Evolutionary conservation across 805 yeast species (phyloP).

Genomic region (Lachancea nothofagi): DNA sequence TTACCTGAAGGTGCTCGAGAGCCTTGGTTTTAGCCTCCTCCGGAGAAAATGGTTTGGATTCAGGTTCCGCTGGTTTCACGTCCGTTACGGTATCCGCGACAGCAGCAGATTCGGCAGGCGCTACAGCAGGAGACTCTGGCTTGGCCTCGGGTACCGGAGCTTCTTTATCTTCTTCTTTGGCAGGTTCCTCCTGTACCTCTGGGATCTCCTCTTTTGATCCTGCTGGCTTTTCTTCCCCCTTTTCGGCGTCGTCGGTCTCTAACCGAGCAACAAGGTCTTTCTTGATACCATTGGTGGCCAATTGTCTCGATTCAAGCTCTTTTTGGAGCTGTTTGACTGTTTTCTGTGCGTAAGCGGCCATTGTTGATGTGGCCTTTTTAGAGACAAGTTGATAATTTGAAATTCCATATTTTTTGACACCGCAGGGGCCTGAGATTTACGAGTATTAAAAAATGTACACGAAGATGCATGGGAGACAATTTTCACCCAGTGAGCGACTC

Average conservation of each 20-base stretch:
- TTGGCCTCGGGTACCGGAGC: slow-evolving; percentile 7
- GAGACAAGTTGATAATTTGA: neutral
- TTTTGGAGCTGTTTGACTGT: slow-evolving; percentile 86
- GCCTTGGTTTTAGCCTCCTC: slow-evolving; percentile 71
- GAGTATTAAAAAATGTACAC: no score
- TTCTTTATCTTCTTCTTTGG: neutral
- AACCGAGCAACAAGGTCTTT: slow-evolving; percentile 66
- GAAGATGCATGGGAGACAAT: no score
- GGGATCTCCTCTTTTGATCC: slow-evolving; percentile 9
- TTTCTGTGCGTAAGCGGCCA: slow-evolving; percentile 10
- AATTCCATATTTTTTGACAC: neutral
- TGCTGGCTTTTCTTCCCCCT: slow-evolving; percentile 16
- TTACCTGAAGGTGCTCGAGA: slow-evolving; percentile 58
- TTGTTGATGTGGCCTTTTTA: slow-evolving; percentile 1
- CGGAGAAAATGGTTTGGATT: slow-evolving; percentile 38
- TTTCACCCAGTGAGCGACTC: no score
- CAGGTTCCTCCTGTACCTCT: slow-evolving; percentile 1
- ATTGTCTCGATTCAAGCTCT: slow-evolving; percentile 56
- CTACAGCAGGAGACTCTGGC: slow-evolving; percentile 8
- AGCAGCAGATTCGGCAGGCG: slow-evolving; percentile 1
- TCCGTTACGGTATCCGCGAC: slow-evolving; percentile 1
- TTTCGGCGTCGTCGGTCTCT: slow-evolving; percentile 29
- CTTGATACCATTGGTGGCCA: slow-evolving; percentile 73
- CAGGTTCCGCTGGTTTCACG: slow-evolving; percentile 2
- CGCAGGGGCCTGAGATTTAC: neutral